Evolutionary conservation across 495 filamentous ascomycete species (phyloP).

Genomic region (Talaromyces wortmannii): DNA sequence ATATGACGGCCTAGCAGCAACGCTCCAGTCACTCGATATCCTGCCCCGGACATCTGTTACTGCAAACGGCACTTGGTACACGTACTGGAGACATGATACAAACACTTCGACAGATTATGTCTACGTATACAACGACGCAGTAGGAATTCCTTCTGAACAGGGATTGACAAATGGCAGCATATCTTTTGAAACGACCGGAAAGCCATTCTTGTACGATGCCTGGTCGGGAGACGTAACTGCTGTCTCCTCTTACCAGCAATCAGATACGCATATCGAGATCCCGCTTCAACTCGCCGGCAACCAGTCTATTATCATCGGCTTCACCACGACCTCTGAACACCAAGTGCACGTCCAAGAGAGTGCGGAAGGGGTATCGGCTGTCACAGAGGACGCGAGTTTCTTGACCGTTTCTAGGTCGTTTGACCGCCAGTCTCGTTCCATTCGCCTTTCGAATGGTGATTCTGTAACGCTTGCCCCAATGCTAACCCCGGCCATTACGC

Average conservation of each 20-base stretch:
- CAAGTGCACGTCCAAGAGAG: too few relatives aligned
- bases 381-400: too few relatives aligned
- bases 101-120: slow-evolving; percentile 19
- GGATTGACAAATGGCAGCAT: slow-evolving; percentile 9
- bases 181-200: slow-evolving; percentile 12
- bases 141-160: not conserved
- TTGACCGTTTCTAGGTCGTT: too few relatives aligned
- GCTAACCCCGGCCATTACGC: slow-evolving; percentile 6
- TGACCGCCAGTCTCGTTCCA: not conserved
- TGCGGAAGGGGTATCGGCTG: too few relatives aligned
- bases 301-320: slow-evolving; percentile 28
- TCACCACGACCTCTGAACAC: slow-evolving; percentile 8
- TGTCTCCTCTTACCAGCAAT: slow-evolving; percentile 18
- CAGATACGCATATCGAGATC: slow-evolving; percentile 12
- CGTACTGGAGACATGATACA: slow-evolving; percentile 19
- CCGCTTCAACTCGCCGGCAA: slow-evolving; percentile 23
- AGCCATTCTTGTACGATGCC: slow-evolving; percentile 28
- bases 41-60: slow-evolving; percentile 11
- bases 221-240: slow-evolving; percentile 35
- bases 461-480: slow-evolving; percentile 5
- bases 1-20: slow-evolving; percentile 9
- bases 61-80: slow-evolving; percentile 27
- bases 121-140: slow-evolving; percentile 24
- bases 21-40: slow-evolving; percentile 16
- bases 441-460: slow-evolving; percentile 20